Evolutionary conservation across 2,329 filamentous ascomycete species (phyloP).

Genomic region (Diaporthe ilicicola): DNA sequence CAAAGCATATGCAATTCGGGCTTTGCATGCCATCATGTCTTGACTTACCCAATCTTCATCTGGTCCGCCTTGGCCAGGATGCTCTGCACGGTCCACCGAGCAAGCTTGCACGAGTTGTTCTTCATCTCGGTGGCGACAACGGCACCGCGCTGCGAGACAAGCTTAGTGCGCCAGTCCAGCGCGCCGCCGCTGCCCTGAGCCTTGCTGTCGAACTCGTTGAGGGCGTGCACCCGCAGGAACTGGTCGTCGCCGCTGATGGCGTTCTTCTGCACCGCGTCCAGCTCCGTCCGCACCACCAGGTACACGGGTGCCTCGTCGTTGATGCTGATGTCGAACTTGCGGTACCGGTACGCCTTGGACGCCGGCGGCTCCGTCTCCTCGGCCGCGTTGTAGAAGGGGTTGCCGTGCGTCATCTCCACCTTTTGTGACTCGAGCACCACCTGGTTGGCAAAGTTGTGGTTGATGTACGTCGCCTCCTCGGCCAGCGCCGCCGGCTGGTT

Average conservation of each 20-base stretch:
- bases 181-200: slow-evolving; percentile 94
- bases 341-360: slow-evolving; percentile 98
- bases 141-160: slow-evolving; percentile 92
- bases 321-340: slow-evolving; percentile 92
- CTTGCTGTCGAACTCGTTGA: slow-evolving; percentile 99
- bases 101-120: slow-evolving; percentile 99
- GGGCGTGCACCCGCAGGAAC: slow-evolving; percentile 88
- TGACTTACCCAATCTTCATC: slow-evolving; percentile 92
- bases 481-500: slow-evolving; percentile 94
- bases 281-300: slow-evolving; percentile 91
- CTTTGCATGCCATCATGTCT: no score
- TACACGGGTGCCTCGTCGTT: slow-evolving; percentile 95
- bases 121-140: slow-evolving; percentile 99
- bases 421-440: slow-evolving; percentile 89
- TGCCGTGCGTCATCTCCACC: slow-evolving; percentile 84
- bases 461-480: slow-evolving; percentile 98
- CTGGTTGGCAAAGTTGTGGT: slow-evolving; percentile 99
- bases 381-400: slow-evolving; percentile 95
- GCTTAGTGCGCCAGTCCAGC: slow-evolving; percentile 95
- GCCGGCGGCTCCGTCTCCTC: slow-evolving; percentile 94
- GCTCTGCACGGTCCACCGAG: slow-evolving; percentile 95
- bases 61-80: slow-evolving; percentile 97
- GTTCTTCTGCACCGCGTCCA: slow-evolving; percentile 97
- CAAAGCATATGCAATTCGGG: slow-evolving; percentile 6
- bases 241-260: slow-evolving; percentile 91